Percentiles rank a stretch among this genome's conserved stretches.
phyloP scores from a whole-genome alignment of 306 rosid species.

The Vigna mungo region DNA sequence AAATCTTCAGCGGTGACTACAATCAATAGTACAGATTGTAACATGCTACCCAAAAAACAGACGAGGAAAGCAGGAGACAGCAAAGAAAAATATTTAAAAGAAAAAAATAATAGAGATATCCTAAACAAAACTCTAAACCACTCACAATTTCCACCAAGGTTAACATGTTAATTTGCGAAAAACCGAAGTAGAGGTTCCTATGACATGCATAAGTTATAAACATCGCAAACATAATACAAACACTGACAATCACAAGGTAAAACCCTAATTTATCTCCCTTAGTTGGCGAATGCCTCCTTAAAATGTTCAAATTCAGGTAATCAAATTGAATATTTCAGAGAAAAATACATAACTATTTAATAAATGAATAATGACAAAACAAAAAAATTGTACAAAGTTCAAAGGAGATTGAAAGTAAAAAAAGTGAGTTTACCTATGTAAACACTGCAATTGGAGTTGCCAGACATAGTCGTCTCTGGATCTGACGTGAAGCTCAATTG shows the following conservation, averaged over 20 bases:
- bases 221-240: background rate
- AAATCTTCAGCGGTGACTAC: background rate
- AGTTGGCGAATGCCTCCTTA: background rate
- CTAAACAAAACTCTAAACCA: background rate
- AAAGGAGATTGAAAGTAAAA: background rate
- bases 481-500: background rate
- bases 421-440: constrained; percentile 52
- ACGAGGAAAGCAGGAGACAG: background rate
- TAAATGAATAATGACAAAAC: background rate
- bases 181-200: background rate
- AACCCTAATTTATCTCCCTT: constrained; percentile 16
- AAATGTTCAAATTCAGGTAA: background rate
- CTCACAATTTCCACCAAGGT: background rate
- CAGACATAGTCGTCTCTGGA: constrained; percentile 52
- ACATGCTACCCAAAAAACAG: background rate
- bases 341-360: background rate
- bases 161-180: background rate
- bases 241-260: background rate
- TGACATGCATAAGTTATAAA: background rate
- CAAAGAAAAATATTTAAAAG: background rate
- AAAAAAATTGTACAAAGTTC: background rate
- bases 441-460: constrained; percentile 55
- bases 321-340: background rate
- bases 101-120: background rate
- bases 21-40: background rate